Conservation (phyloP, 768 basidiomycete species). For the Lactifluus rugatus region DNA sequence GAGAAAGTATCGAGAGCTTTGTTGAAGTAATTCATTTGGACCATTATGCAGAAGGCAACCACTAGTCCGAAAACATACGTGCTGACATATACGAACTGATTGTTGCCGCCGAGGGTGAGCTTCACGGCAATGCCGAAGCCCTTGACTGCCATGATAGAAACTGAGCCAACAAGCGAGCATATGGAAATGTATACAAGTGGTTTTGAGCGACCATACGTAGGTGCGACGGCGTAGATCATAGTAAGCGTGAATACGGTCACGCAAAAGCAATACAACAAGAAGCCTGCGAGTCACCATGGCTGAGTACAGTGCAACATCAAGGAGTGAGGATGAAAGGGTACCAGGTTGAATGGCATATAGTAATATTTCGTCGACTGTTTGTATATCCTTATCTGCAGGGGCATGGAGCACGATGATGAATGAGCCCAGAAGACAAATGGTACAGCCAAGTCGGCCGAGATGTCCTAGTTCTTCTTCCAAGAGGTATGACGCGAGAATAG, state of each 20-base stretch:
- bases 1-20: constrained; percentile 95
- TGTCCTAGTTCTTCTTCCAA: constrained; percentile 91
- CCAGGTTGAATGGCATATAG: constrained; percentile 91
- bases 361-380: constrained; percentile 90
- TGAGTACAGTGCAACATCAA: not conserved
- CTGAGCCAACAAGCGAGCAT: constrained; percentile 89
- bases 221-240: constrained; percentile 82
- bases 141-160: constrained; percentile 99
- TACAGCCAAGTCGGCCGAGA: constrained; percentile 80
- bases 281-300: constrained; percentile 43
- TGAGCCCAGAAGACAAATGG: constrained; percentile 76
- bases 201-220: constrained; percentile 76
- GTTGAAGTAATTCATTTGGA: constrained; percentile 97
- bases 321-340: constrained; percentile 27
- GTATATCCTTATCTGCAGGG: constrained; percentile 87
- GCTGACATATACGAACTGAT: constrained; percentile 89
- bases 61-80: constrained; percentile 94
- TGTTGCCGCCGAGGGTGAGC: constrained; percentile 84
- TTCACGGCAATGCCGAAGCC: constrained; percentile 97
- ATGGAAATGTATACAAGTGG: constrained; percentile 93
- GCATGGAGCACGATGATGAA: constrained; percentile 94
- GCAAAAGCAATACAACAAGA: constrained; percentile 82
- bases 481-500: constrained; percentile 87
- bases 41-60: constrained; percentile 73
- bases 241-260: constrained; percentile 71